phyloP scores from a whole-genome alignment of 2,329 filamentous ascomycete genomes.

The Phaeosphaeriaceae sp. region DNA sequence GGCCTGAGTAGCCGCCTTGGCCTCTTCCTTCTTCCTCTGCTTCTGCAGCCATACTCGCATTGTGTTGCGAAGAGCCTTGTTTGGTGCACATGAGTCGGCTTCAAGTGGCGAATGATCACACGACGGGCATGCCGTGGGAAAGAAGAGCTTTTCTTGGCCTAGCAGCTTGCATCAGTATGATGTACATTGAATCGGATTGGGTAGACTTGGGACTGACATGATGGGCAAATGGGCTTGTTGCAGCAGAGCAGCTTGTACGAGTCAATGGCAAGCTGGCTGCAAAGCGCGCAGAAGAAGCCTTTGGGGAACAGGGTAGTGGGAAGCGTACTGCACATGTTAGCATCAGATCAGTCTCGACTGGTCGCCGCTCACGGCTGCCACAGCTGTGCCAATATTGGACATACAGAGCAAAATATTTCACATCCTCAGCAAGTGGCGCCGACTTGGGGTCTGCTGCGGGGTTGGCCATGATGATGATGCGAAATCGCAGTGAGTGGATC shows the following conservation, averaged over 20 bases:
- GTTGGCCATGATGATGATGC: constrained; percentile 36
- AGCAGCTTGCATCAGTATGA: constrained; percentile 8
- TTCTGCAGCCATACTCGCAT: constrained; percentile 91
- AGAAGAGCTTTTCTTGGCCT: constrained; percentile 55
- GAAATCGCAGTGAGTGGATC: constrained; percentile 8
- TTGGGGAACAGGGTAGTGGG: constrained; percentile 87
- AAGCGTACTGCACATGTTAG: constrained; percentile 66
- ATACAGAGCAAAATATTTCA: constrained; percentile 43
- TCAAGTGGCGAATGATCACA: constrained; percentile 92
- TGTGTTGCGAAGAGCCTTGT: constrained; percentile 90
- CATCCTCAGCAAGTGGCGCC: constrained; percentile 42
- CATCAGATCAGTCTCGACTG: too few relatives aligned
- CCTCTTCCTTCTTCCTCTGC: constrained; percentile 68
- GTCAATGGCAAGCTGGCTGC: constrained; percentile 88
- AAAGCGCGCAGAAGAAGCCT: constrained; percentile 93
- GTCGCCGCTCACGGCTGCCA: too few relatives aligned
- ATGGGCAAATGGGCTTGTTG: constrained; percentile 91
- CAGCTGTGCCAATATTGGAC: not conserved
- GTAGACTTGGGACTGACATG: constrained; percentile 67
- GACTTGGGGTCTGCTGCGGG: constrained; percentile 35
- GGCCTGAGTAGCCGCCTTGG: constrained; percentile 39
- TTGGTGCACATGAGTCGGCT: constrained; percentile 82
- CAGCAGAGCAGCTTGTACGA: constrained; percentile 93
- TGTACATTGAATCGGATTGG: not conserved
- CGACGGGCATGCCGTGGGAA: constrained; percentile 84